Conservation (phyloP, 495 filamentous ascomycete species). For the Hypoxylon subgilvum region DNA sequence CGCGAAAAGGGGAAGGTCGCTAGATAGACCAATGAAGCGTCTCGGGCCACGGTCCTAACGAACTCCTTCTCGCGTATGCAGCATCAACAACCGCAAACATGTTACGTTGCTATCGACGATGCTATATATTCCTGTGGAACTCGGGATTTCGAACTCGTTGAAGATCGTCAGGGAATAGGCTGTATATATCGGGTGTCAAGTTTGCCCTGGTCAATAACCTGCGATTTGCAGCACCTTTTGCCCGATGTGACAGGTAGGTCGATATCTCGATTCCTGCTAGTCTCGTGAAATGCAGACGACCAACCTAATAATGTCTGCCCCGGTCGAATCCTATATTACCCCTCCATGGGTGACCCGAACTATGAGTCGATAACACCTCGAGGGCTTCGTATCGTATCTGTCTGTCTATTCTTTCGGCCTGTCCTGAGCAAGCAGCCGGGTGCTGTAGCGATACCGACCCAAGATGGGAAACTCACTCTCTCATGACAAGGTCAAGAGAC, state of each 20-base stretch:
- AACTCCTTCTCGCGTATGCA: conserved; percentile 21
- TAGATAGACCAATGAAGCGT: conserved; percentile 15
- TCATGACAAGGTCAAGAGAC: conserved; percentile 6
- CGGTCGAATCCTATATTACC: conserved; percentile 11
- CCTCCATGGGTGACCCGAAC: conserved; percentile 14
- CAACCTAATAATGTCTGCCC: conserved; percentile 3
- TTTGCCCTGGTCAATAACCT: neutral
- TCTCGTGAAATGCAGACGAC: neutral
- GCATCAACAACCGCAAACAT: conserved; percentile 5
- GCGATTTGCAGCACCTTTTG: conserved; percentile 20
- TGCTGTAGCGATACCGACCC: conserved; percentile 15
- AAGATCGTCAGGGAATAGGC: conserved; percentile 32
- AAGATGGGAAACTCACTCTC: conserved; percentile 29
- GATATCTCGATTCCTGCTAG: too few relatives aligned
- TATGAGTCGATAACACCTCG: conserved; percentile 5
- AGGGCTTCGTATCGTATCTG: too few relatives aligned
- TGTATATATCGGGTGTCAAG: conserved; percentile 26
- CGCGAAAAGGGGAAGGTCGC: conserved; percentile 25
- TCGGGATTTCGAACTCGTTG: conserved; percentile 8
- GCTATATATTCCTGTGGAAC: conserved; percentile 33
- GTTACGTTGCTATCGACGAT: conserved; percentile 32
- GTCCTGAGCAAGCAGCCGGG: conserved; percentile 5
- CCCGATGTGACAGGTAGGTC: conserved; percentile 13
- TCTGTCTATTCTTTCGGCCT: too few relatives aligned
- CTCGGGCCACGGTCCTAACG: conserved; percentile 8